These are phyloP conservation scores for Tuctoria greenei DNA, from an alignment of 176 grass and related monocot genomes.

Conservation along the genomic window DNA sequence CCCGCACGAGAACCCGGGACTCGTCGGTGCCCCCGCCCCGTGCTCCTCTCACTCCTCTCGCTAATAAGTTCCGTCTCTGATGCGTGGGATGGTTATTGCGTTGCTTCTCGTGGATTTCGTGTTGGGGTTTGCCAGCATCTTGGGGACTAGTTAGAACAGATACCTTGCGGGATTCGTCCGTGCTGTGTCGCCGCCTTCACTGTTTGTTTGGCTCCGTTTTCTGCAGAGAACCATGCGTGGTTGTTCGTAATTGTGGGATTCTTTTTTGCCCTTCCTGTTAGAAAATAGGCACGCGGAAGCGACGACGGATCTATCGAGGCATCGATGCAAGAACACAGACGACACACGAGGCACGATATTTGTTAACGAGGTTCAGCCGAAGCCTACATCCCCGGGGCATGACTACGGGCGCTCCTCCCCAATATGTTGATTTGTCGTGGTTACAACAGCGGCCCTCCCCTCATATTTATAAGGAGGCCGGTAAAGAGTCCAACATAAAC, in stretches of 20 bases:
- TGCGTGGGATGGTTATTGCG: neutral
- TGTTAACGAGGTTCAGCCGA: too few species aligned
- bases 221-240: neutral
- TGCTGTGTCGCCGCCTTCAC: constrained; percentile 1
- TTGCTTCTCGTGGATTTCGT: constrained; percentile 5
- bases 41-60: neutral
- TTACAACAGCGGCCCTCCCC: too few species aligned
- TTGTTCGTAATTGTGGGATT: neutral
- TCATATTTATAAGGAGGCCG: too few species aligned
- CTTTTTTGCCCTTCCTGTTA: neutral
- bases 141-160: neutral
- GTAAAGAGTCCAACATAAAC: too few species aligned
- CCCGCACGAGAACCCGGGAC: constrained; percentile 47
- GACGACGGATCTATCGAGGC: too few species aligned
- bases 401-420: too few species aligned
- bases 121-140: neutral
- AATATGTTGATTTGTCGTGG: too few species aligned
- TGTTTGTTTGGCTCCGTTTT: neutral
- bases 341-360: too few species aligned
- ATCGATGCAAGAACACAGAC: too few species aligned
- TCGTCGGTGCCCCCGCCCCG: constrained; percentile 39
- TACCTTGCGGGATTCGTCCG: neutral
- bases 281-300: too few species aligned
- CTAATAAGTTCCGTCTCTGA: neutral
- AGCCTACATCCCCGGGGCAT: too few species aligned